phyloP scores from a whole-genome alignment of 2,329 filamentous ascomycete genomes.

The Venturia aucupariae region DNA sequence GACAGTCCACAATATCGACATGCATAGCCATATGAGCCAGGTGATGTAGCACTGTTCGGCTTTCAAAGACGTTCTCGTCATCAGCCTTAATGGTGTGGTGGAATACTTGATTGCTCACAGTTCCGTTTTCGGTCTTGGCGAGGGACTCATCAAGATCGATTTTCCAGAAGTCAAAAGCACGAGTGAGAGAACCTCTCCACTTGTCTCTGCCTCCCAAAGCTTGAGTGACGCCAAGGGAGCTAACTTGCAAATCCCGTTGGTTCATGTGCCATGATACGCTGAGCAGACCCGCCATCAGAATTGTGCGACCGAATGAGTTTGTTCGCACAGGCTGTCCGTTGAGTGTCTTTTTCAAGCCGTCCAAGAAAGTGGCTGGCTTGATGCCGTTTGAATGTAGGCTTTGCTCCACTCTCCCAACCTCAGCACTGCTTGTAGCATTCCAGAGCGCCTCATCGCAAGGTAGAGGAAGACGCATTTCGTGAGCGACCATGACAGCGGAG shows the following conservation, averaged over 20 bases:
- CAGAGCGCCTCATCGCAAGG: conserved; percentile 90
- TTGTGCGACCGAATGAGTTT: conserved; percentile 85
- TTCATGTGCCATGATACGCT: conserved; percentile 98
- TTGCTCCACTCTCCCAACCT: conserved; percentile 76
- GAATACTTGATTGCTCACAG: conserved; percentile 23
- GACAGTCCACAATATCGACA: conserved; percentile 93
- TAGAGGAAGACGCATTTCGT: conserved; percentile 83
- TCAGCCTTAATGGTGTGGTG: conserved; percentile 28
- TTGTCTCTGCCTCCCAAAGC: conserved; percentile 81
- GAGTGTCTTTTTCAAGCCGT: conserved; percentile 81
- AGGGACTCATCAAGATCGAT: conserved; percentile 79
- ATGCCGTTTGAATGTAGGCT: conserved; percentile 72
- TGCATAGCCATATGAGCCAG: conserved; percentile 97
- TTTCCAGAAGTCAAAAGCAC: conserved; percentile 91
- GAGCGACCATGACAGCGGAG: conserved; percentile 91
- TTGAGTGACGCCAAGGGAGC: conserved; percentile 69
- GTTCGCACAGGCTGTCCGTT: conserved; percentile 80
- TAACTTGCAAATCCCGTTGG: conserved; percentile 86
- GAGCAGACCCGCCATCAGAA: conserved; percentile 86
- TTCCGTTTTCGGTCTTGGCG: conserved; percentile 40
- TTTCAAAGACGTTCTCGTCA: conserved; percentile 73
- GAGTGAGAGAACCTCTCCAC: conserved; percentile 77
- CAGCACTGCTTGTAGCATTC: conserved; percentile 79
- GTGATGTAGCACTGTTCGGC: conserved; percentile 80
- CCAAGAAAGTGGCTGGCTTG: conserved; percentile 78